Conservation (phyloP, 306 rosid genomes). For the Alnus rubra region DNA sequence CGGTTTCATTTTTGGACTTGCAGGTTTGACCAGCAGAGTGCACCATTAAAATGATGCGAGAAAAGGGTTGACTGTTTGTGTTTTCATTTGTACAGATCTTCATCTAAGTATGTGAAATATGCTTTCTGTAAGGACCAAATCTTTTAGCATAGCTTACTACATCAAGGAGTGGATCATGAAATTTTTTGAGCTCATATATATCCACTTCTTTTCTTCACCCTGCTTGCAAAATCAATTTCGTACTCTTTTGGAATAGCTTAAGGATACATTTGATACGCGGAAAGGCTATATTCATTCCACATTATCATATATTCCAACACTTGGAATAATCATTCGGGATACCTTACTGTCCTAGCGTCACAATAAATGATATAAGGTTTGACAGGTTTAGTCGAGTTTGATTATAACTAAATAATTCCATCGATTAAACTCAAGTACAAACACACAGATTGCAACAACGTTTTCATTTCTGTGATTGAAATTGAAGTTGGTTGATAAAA, state of each 20-base stretch:
- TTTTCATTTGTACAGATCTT: background rate
- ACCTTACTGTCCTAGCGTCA: too few species aligned
- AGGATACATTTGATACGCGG: too few species aligned
- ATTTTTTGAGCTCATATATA: background rate
- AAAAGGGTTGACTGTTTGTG: background rate
- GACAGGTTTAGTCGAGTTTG: too few species aligned
- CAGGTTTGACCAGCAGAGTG: background rate
- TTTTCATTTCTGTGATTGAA: too few species aligned
- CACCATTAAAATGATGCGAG: background rate
- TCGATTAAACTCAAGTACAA: too few species aligned
- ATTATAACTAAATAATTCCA: too few species aligned
- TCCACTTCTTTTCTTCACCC: background rate
- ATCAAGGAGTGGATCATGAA: background rate
- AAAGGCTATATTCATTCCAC: too few species aligned
- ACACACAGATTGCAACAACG: too few species aligned
- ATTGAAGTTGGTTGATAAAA: too few species aligned
- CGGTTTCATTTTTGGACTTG: background rate
- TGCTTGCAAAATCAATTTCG: background rate
- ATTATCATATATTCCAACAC: too few species aligned
- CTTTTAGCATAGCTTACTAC: background rate
- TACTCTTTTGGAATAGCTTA: background rate
- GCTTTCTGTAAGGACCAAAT: background rate
- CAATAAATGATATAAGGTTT: too few species aligned
- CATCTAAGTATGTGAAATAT: background rate
- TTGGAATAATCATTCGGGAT: too few species aligned